Evolutionary conservation across 345 rosid genomes (phyloP), one percentile per base, ranked within the genome.

Genomic region (Sisymbrium altissimum): DNA sequence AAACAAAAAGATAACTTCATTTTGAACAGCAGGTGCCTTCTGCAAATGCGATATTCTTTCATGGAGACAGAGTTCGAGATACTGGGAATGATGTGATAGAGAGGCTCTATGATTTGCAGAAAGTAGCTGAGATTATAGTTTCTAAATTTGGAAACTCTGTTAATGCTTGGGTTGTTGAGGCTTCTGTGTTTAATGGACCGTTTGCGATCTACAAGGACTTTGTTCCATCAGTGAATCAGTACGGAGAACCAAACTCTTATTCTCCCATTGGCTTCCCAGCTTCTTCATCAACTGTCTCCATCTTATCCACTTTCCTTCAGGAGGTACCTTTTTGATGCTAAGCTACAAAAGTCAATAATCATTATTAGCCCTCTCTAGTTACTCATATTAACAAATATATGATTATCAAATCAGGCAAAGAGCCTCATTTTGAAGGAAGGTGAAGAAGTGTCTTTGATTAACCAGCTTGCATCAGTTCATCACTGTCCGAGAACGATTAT

Each of bases 121-220:
- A 29, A 19, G 69, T 94, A 55, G 89, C 96, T 53, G 88, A 86
- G 19, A 72, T 88, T 68, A 70, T 94, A 13, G 95, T 85, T 76
- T 89, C 95, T 32, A 94, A 91, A 70, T 85, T 86, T 40, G 91
- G 93, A 8, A 73, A 73, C n/a, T 81, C 81, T 68, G 72, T 83
- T 29, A 88, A 91, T 73, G 95, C 91, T 50, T 86, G 89, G 89
- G 91, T 89, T 23, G 75, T 94, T 58, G 89, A 89, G 68, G 89
- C 95, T 78, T 75, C 89, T 46, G 17, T 80, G 39, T 88, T 79
- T 79, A 86, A 84, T 38, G 98, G 97, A 1, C 85, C 90, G 5
- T 94, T 89, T 46, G 92, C 98, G 4, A 82, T 91, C 68, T 91
- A 88, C 50, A 81, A 76, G 15, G 90, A 88, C 64, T 94, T 91